Evolutionary conservation across 108 stramenopile species (phyloP), one percentile per base, ranked within the genome.

Genomic region (Cyclotella baltica): DNA sequence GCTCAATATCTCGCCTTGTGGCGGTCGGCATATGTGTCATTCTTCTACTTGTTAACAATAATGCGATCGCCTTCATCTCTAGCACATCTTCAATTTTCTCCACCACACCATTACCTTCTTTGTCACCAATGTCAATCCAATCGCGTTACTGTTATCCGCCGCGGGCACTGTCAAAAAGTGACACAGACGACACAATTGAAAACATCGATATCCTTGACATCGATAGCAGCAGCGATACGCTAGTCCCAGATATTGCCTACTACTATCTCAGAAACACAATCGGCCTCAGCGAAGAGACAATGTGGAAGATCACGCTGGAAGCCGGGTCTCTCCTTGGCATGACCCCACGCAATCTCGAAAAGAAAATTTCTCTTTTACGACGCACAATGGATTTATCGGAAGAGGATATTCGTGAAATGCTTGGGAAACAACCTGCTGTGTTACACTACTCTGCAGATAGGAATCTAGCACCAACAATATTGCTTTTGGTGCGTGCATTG

Each of bases 271-370:
- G 80, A 34, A 81, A 95, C 48, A 88, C 86, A 30, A 51, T 95
- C 34, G 90, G 89, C 2, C 72, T 95, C 9, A 75, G 77, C n/a
- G 92, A 92, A 78, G 94, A 91, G 46, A 73, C 72, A 68, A 91
- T 95, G 90, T 91, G 90, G 92, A 91, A 87, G 72, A 89, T 95
- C 33, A 89, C 88, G 8, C 75, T 85, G 28, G 78, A 91, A 50
- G 86, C 88, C 0, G 80, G 85, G 11, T 89, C 89, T 46, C 76
- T 90, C 9, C 72, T 95, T 28, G 90, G 92, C 25, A 76, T 95
- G 85, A 93, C 89, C 6, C 89, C 87, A 10, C 67, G 72, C 28
- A 93, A 85, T 18, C 72, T 95, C 0, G 80, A 87, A 43, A 70
- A 70, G 57, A 95, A 95, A 67, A 70, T 95, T 0, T 78, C 85